phyloP scores from a whole-genome alignment of 306 rosid species.

The Cucumis melo region DNA sequence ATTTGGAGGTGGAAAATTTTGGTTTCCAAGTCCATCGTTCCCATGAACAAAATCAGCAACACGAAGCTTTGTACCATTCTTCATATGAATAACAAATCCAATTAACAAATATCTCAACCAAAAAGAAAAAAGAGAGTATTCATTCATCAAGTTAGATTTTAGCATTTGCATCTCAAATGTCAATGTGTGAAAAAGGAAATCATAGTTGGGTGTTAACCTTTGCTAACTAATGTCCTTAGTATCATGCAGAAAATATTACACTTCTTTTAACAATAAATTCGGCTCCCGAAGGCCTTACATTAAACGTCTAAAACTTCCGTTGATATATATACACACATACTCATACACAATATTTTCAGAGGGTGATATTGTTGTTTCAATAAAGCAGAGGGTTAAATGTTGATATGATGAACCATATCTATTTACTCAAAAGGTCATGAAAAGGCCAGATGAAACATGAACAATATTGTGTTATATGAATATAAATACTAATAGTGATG shows the following conservation, averaged over 20 bases:
- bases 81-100: neutral
- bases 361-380: neutral
- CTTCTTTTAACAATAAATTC: neutral
- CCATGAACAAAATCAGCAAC: conserved; percentile 95
- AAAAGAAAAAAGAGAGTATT: neutral
- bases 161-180: neutral
- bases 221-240: neutral
- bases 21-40: conserved; percentile 89
- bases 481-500: too few species aligned
- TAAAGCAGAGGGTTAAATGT: too few species aligned
- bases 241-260: neutral
- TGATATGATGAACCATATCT: too few species aligned
- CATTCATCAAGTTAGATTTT: neutral
- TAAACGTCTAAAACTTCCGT: neutral
- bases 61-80: conserved; percentile 69
- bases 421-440: too few species aligned
- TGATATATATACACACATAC: too few species aligned
- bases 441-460: too few species aligned
- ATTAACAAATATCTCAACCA: neutral
- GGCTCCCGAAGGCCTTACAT: neutral
- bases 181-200: neutral
- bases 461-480: too few species aligned
- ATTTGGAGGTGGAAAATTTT: conserved; percentile 73
- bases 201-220: neutral
- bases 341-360: neutral